phyloP scores from a whole-genome alignment of 331 rosid genomes.

The Pyracantha coccinea region DNA sequence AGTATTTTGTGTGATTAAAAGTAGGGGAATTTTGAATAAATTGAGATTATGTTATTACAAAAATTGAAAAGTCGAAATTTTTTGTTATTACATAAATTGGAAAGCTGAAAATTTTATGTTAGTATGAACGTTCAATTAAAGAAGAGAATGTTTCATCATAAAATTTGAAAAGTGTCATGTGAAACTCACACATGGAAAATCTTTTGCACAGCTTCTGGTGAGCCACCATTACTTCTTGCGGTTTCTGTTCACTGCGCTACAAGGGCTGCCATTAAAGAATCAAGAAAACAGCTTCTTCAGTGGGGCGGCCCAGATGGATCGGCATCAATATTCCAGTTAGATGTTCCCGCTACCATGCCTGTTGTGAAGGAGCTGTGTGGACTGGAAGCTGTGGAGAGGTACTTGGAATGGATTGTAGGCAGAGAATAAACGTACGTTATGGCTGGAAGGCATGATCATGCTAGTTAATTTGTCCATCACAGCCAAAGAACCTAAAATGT shows the following conservation, averaged over 20 bases:
- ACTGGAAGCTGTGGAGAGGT: slow-evolving; percentile 60
- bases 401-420: slow-evolving; percentile 55
- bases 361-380: slow-evolving; percentile 76
- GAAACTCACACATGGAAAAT: not conserved
- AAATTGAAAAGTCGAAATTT: not conserved
- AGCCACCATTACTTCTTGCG: slow-evolving; percentile 76
- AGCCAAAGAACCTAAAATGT: not conserved
- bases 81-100: no score
- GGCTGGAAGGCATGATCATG: not conserved
- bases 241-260: slow-evolving; percentile 86
- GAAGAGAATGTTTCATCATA: no score
- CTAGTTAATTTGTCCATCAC: not conserved
- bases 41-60: not conserved
- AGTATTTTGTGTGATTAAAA: not conserved
- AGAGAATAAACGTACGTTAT: not conserved
- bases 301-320: slow-evolving; percentile 42
- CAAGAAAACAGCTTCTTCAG: slow-evolving; percentile 58
- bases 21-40: not conserved
- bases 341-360: slow-evolving; percentile 85
- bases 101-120: no score
- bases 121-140: no score
- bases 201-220: slow-evolving; percentile 78
- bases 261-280: slow-evolving; percentile 65
- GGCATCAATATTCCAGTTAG: slow-evolving; percentile 39
- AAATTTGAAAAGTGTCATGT: no score